Evolutionary conservation across 75 land plant genomes (phyloP).

Genomic region (Pinus albicaulis): DNA sequence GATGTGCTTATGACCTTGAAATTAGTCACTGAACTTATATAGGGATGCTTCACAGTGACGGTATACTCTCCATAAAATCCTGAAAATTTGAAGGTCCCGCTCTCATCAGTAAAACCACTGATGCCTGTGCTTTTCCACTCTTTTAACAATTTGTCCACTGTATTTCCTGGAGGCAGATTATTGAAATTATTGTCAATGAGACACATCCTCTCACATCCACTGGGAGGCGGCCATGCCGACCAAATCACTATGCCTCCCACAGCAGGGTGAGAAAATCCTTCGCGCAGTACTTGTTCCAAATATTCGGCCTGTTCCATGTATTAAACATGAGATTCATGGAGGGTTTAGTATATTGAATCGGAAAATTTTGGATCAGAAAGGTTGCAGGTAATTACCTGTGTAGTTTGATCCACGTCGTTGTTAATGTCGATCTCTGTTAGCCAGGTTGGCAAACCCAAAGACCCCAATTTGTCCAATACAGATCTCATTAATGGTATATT

Average conservation of each 20-base stretch:
- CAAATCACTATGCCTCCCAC: constrained; percentile 66
- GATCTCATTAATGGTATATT: constrained; percentile 53
- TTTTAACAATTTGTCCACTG: constrained; percentile 63
- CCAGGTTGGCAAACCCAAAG: constrained; percentile 49
- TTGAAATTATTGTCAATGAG: constrained; percentile 55
- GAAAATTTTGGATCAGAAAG: too few species aligned
- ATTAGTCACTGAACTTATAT: too few species aligned
- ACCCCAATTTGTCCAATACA: constrained; percentile 41
- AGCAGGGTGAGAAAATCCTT: constrained; percentile 44
- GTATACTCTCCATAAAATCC: constrained; percentile 72
- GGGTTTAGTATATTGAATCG: too few species aligned
- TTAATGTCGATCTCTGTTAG: constrained; percentile 57
- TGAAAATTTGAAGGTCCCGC: constrained; percentile 39
- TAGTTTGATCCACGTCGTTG: neutral
- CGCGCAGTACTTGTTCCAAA: constrained; percentile 52
- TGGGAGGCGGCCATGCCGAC: constrained; percentile 22
- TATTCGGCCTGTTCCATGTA: constrained; percentile 29
- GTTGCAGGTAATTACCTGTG: too few species aligned
- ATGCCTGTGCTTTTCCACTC: constrained; percentile 50
- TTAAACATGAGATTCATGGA: too few species aligned
- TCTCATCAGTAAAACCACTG: constrained; percentile 35
- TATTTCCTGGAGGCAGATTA: constrained; percentile 73
- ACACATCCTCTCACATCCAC: constrained; percentile 83
- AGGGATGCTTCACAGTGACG: neutral
- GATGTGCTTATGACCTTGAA: too few species aligned